Evolutionary conservation across 192 early-diverging fungal genomes (phyloP), one percentile per base, ranked within the genome.

Genomic region (Phlyctochytrium arcticum): DNA sequence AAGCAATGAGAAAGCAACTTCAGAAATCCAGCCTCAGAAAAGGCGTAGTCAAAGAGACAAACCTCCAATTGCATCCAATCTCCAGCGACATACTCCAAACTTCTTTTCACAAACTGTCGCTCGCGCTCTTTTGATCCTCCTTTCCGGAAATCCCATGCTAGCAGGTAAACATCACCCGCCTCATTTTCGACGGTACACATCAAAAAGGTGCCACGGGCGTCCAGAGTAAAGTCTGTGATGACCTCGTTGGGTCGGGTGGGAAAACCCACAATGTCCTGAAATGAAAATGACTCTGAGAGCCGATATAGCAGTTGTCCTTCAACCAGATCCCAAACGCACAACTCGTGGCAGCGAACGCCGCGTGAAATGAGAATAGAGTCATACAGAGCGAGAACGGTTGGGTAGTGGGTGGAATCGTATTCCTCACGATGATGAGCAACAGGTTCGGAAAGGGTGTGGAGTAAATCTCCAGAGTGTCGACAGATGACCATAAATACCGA

Each of bases 211-310:
- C 71, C 71, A 21, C 60, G 35, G 23, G 65, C 9, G 29, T 73
- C 71, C 8, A 73, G 24, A 8, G 65, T 73, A 44, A 73, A 71
- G 33, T 73, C 71, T 26, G 71, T 73, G 31, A 73, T 73, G 9
- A 73, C 71, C 35, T 71, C 69, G 48, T 19, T 58, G 4, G 69
- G 62, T 24, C 48, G 46, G 39, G 55, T 54, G 24, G 60, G 58
- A 8, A 21, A 32, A 9, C 71, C 71, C 17, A 36, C 34, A 7
- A 42, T 30, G n/a, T 34, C 19, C 10, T 63, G 71, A 50, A 71
- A 48, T 19, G 54, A 33, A 29, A 30, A 26, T 21, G 55, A 44
- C 54, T 73, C 71, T 6, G 59, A 63, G 32, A 73, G 62, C 5
- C 71, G 59, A 56, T 73, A 73, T 4, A 73, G 62, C 10, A 73